phyloP scores from a whole-genome alignment of 2,329 filamentous ascomycete genomes.

The Ophiostoma triangulosporum region DNA sequence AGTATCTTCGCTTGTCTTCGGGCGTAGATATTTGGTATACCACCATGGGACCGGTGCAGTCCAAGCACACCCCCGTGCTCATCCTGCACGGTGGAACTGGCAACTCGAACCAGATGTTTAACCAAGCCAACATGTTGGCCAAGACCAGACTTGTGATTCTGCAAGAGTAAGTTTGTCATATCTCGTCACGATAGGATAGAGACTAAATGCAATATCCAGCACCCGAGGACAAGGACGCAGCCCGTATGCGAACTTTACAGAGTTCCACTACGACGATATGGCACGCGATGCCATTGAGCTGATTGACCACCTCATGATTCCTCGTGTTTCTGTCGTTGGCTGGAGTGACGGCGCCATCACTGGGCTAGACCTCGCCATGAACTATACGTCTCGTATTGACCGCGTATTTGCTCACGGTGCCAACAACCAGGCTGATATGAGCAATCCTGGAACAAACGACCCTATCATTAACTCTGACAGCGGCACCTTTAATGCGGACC shows the following conservation, averaged over 20 bases:
- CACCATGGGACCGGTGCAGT: not conserved
- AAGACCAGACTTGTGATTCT: slow-evolving; percentile 1
- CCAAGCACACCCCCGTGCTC: slow-evolving; percentile 1
- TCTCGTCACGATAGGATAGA: not conserved
- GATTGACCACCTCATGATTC: not conserved
- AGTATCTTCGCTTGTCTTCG: not conserved
- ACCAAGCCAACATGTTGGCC: slow-evolving; percentile 1
- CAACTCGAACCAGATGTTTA: not conserved
- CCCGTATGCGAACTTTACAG: not conserved
- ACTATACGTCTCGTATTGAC: not conserved
- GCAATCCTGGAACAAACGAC: not conserved
- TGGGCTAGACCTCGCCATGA: not conserved
- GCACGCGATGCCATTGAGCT: slow-evolving; percentile 1
- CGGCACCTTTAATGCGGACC: not conserved
- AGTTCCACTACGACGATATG: not conserved
- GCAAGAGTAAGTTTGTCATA: not conserved
- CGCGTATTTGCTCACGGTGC: slow-evolving; percentile 1
- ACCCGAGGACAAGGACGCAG: slow-evolving; percentile 1
- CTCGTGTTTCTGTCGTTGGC: not conserved
- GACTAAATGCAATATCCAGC: not conserved
- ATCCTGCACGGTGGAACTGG: not conserved
- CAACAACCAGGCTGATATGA: slow-evolving; percentile 1
- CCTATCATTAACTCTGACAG: not conserved
- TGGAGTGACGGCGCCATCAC: slow-evolving; percentile 2
- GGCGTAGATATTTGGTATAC: slow-evolving; percentile 1